Percentiles rank a stretch among this genome's conserved stretches.
Conservation (phyloP, 805 yeast genomes). For the Wickerhamiella qilinensis region DNA sequence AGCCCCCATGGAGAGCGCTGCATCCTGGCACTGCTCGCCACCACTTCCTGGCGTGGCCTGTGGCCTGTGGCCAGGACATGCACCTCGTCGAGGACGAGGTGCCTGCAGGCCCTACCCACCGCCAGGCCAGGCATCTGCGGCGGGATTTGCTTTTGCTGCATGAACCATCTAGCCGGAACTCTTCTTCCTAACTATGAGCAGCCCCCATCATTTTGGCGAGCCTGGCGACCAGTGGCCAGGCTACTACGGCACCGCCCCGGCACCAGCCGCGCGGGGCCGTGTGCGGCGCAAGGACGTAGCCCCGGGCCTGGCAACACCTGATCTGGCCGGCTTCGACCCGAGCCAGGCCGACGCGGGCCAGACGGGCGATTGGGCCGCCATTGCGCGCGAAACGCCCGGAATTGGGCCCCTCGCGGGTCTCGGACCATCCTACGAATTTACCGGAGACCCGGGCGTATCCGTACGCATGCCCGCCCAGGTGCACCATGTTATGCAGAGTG, state of each 20-base stretch:
- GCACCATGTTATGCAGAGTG: no score
- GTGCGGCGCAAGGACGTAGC: background rate
- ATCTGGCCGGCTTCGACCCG: no score
- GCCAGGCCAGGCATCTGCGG: background rate
- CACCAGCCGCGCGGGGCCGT: background rate
- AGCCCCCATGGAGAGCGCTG: no score
- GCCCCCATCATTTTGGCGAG: background rate
- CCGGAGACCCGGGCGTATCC: no score
- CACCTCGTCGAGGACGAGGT: background rate
- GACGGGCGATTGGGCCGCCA: background rate
- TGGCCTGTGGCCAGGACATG: background rate
- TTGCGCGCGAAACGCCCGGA: background rate
- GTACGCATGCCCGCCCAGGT: no score
- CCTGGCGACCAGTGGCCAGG: background rate
- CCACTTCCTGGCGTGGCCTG: no score
- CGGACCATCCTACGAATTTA: no score
- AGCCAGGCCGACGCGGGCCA: no score
- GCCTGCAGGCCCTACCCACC: background rate
- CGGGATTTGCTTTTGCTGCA: background rate
- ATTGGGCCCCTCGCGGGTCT: no score
- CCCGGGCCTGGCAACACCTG: background rate
- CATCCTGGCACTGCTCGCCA: no score
- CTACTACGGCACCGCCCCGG: background rate
- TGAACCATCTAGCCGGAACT: background rate
- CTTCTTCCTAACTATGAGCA: background rate